A percentile compares a stretch with the other conserved stretches of the same genome.
phyloP scores from a whole-genome alignment of 768 basidiomycete species.

The Podaxis rugospora region DNA sequence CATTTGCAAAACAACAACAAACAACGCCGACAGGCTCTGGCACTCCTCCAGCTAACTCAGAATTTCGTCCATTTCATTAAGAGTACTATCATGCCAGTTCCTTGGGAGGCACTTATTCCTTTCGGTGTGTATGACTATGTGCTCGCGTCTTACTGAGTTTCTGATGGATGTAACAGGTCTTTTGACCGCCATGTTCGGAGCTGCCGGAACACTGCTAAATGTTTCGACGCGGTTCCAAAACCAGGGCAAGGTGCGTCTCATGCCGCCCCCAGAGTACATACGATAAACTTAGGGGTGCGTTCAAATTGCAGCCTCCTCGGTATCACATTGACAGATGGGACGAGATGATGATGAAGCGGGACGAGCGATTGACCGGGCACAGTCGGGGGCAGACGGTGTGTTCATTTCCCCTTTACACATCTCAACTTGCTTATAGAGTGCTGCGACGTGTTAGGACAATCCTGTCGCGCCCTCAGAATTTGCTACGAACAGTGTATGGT shows the following conservation, averaged over 20 bases:
- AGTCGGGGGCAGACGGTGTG: constrained; percentile 81
- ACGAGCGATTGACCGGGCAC: constrained; percentile 84
- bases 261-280: not conserved
- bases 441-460: constrained; percentile 44
- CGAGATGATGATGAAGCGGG: constrained; percentile 93
- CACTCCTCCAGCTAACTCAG: not conserved
- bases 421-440: not conserved
- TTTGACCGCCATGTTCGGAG: constrained; percentile 83
- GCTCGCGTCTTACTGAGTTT: not conserved
- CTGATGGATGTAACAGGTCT: constrained; percentile 47
- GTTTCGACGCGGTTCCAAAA: constrained; percentile 77
- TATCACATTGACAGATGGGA: constrained; percentile 91
- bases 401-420: constrained; percentile 2
- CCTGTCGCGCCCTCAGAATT: constrained; percentile 66
- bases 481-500: constrained; percentile 72
- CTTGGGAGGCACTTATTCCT: constrained; percentile 96
- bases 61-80: not conserved
- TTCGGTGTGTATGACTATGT: constrained; percentile 56
- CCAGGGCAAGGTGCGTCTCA: constrained; percentile 72
- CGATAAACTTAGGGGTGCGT: not conserved
- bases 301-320: constrained; percentile 59
- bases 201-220: constrained; percentile 84
- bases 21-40: constrained; percentile 2
- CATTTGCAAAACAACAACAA: constrained; percentile 8
- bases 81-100: constrained; percentile 74